phyloP scores from a whole-genome alignment of 2,329 filamentous ascomycete species.

The Penicillium expansum region DNA sequence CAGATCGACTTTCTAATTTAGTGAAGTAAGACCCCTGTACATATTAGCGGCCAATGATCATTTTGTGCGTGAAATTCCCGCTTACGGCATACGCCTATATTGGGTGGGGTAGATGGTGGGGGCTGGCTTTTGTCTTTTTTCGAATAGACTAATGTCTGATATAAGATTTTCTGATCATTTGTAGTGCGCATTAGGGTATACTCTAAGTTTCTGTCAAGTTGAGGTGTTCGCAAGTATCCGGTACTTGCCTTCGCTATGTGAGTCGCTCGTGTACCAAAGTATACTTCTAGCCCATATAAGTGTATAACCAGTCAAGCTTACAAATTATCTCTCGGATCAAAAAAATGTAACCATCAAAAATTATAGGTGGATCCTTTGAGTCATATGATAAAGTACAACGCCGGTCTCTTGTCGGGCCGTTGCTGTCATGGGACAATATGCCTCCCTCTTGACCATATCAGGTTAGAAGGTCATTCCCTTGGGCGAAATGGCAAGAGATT shows the following conservation, averaged over 20 bases:
- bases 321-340: not conserved
- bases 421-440: constrained; percentile 2
- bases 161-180: not conserved
- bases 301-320: not conserved
- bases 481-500: not conserved
- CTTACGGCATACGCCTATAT: no score
- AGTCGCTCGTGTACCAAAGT: not conserved
- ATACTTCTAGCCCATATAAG: not conserved
- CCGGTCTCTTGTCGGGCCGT: not conserved
- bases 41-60: no score
- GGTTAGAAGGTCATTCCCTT: not conserved
- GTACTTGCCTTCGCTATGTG: no score
- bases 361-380: no score
- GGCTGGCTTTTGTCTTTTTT: no score
- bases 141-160: not conserved
- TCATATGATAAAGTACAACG: not conserved
- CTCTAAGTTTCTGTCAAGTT: not conserved
- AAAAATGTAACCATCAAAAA: not conserved
- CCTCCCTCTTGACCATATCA: not conserved
- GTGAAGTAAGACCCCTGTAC: not conserved
- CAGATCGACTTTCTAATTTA: not conserved
- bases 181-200: not conserved
- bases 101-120: not conserved
- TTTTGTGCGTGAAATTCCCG: not conserved
- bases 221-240: no score